Percentiles rank a stretch among this genome's conserved stretches.
phyloP scores from a whole-genome alignment of 371 early-diverging fungal genomes.

The Choanephora cucurbitarum region DNA sequence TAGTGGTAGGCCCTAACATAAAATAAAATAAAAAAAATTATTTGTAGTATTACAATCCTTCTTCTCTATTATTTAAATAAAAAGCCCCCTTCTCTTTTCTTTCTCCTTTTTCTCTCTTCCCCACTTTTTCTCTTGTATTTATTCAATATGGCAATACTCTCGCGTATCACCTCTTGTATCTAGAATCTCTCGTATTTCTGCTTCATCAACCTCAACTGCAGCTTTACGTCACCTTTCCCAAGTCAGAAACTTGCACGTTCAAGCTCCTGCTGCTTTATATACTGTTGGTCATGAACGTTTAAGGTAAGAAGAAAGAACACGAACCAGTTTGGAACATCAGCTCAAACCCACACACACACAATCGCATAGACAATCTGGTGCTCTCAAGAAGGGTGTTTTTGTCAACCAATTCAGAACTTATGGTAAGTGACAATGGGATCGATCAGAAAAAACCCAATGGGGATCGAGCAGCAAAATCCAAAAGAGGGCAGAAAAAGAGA shows the following conservation, averaged over 20 bases:
- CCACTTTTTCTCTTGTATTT: neutral
- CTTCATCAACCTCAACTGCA: slow-evolving; percentile 8
- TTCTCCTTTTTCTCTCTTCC: slow-evolving; percentile 2
- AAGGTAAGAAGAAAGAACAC: slow-evolving; percentile 24
- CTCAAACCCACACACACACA: neutral
- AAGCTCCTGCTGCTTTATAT: slow-evolving; percentile 41
- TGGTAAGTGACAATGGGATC: slow-evolving; percentile 25
- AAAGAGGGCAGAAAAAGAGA: no score
- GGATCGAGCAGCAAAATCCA: slow-evolving; percentile 1
- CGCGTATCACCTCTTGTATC: slow-evolving; percentile 26
- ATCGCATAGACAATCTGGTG: slow-evolving; percentile 17
- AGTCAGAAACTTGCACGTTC: slow-evolving; percentile 48
- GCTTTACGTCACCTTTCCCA: slow-evolving; percentile 30
- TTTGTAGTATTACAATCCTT: neutral
- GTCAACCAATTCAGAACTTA: slow-evolving; percentile 45
- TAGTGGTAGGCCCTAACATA: no score
- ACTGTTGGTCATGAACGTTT: slow-evolving; percentile 36
- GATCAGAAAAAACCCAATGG: neutral
- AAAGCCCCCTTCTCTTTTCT: slow-evolving; percentile 4
- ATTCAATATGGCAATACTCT: slow-evolving; percentile 34
- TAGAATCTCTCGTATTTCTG: slow-evolving; percentile 21
- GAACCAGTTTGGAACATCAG: neutral
- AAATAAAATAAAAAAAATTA: no score
- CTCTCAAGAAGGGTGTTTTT: slow-evolving; percentile 15
- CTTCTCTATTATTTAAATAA: slow-evolving; percentile 2